Base-by-base conservation (phyloP, 2,329 filamentous ascomycete species). In the Scorias spongiosa region DNA sequence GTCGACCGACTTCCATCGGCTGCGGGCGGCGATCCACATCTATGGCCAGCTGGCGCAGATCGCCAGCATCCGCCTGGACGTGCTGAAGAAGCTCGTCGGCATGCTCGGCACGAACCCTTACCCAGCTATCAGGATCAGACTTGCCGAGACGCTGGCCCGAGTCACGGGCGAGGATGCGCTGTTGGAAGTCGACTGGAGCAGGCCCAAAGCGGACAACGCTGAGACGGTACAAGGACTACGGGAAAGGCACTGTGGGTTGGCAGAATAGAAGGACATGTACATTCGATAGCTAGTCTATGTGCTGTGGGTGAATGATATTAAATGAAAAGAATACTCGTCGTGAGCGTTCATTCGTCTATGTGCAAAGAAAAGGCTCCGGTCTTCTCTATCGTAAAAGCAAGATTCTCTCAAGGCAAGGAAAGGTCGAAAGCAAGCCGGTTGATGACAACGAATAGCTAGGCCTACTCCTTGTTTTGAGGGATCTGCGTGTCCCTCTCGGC, bases 51-150 rank as follows among this genome's bases (percentile, higher is more conserved):
- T 94, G 20, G 76, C 77, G 3, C 54, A 57, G n/a, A 59, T 72
- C n/a, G 62, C 67, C 18, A 65, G 66, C 1, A 63, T 75, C 7
- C 63, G 66, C 8, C 66, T 67, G 45, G 71, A 73, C 15, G 81
- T 81, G 2, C 62, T 78, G 43, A 78, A 73, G 57, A 84, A 87
- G 59, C 65, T 95, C 36, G 74, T 74, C 0, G 77, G 74, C 17
- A 75, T 94, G 67, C 66, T 94, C 49, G 63, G 77, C 45, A 61
- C 54, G 26, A 89, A 94, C 66, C 84, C 85, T 1, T 94, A 85
- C 69, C 86, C 88, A 5, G 75, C 75, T 54, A 78, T 93, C 52
- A 65, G 79, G 54, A 39, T 53, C 10, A 49, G 57, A 5, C 61
- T 66, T 4, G 65, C 66, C 12, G 67, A 69, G 44, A 60, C 58